Percentiles rank a stretch among this genome's conserved stretches.
Evolutionary conservation across 345 rosid genomes (phyloP).

Genomic region (Populus davidiana): DNA sequence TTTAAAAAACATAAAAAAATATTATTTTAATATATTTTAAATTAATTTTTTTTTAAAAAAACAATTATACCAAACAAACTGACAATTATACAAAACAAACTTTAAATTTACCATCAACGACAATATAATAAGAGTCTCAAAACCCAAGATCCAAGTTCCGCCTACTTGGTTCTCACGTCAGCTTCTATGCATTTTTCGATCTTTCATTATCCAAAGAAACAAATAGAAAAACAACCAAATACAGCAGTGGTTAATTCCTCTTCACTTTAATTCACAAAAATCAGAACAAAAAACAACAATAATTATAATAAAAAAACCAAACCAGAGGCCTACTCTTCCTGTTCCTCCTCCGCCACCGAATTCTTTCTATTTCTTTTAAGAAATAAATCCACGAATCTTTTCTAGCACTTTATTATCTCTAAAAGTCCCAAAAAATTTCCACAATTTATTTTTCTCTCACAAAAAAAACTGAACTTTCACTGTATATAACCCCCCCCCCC

Average conservation of each 20-base stretch:
- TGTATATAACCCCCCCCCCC: neutral
- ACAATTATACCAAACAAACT: too few species aligned
- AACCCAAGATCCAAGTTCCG: neutral
- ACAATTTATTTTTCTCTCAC: neutral
- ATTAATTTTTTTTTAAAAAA: too few species aligned
- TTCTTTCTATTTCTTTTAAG: neutral
- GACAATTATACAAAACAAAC: too few species aligned
- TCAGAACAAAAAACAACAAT: neutral
- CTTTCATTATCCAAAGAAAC: constrained; percentile 11
- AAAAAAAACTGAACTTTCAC: neutral
- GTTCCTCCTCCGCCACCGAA: constrained; percentile 23
- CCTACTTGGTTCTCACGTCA: constrained; percentile 38
- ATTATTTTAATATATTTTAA: too few species aligned
- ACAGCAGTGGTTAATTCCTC: neutral
- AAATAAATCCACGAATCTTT: neutral
- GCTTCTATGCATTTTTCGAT: constrained; percentile 37
- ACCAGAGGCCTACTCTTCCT: constrained; percentile 22
- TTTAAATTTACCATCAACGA: too few species aligned
- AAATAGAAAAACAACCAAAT: constrained; percentile 7
- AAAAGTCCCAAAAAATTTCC: neutral
- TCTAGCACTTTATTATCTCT: neutral
- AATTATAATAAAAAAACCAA: constrained; percentile 9
- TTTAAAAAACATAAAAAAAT: too few species aligned
- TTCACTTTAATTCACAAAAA: neutral
- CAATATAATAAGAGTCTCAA: too few species aligned